These are phyloP conservation scores for Herpetospermum pedunculosum DNA, from an alignment of 306 rosid species.

Conservation along the genomic window DNA sequence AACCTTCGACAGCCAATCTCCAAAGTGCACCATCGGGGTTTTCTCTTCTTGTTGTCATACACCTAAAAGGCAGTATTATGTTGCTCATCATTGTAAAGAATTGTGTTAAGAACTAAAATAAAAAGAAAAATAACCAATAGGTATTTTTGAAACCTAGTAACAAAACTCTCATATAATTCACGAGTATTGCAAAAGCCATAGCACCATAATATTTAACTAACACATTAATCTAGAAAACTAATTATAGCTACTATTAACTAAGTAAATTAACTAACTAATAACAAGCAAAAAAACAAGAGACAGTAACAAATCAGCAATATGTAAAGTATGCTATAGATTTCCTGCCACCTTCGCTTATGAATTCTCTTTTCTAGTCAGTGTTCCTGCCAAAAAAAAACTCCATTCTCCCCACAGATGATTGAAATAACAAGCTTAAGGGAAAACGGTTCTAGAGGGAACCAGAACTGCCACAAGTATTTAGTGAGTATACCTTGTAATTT, in stretches of 20 bases:
- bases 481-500: neutral
- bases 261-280: too few relatives aligned
- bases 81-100: conserved; percentile 1
- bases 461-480: neutral
- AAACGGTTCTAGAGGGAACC: neutral
- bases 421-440: neutral
- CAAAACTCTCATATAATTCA: neutral
- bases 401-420: neutral
- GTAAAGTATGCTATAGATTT: neutral
- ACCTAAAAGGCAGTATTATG: conserved; percentile 32
- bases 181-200: neutral
- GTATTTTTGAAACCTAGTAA: neutral
- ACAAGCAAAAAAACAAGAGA: too few relatives aligned
- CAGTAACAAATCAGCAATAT: too few relatives aligned
- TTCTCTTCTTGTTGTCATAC: conserved; percentile 96
- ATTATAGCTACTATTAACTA: too few relatives aligned
- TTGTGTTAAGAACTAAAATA: neutral
- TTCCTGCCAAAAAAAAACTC: neutral
- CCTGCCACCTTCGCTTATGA: neutral
- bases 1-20: conserved; percentile 79
- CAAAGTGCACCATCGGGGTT: conserved; percentile 79
- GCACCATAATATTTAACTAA: neutral
- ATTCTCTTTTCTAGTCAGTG: neutral
- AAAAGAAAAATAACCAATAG: neutral
- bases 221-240: neutral